Conservation (phyloP, 257 asterid species). For the Solanum piurae region DNA sequence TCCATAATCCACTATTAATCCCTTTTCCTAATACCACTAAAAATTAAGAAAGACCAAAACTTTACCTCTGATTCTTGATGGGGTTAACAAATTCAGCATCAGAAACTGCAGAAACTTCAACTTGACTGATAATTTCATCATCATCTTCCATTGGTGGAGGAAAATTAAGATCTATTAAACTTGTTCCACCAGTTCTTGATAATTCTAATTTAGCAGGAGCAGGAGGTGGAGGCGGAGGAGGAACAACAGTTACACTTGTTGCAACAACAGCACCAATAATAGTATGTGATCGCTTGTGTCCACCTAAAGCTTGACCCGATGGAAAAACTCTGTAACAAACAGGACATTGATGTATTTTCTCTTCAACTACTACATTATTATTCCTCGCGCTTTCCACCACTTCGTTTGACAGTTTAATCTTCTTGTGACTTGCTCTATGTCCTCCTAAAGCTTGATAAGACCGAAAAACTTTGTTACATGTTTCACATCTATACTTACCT, state of each 20-base stretch:
- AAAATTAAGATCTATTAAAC: constrained; percentile 69
- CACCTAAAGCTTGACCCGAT: constrained; percentile 93
- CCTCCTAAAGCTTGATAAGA: constrained; percentile 96
- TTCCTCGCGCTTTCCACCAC: neutral
- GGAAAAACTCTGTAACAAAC: constrained; percentile 61
- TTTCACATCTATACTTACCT: constrained; percentile 68
- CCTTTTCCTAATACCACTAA: neutral
- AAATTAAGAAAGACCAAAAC: neutral
- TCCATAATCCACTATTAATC: neutral
- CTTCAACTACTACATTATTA: constrained; percentile 8
- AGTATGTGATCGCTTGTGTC: constrained; percentile 81
- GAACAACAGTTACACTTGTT: neutral
- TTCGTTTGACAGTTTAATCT: constrained; percentile 3
- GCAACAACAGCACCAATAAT: constrained; percentile 11
- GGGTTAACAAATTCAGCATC: constrained; percentile 27
- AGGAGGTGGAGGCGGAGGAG: neutral
- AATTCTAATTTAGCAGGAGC: neutral
- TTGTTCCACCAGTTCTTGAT: constrained; percentile 20
- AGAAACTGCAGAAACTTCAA: constrained; percentile 49
- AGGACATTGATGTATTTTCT: constrained; percentile 65
- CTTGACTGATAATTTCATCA: constrained; percentile 44
- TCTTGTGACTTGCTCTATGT: constrained; percentile 89
- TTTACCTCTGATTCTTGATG: neutral
- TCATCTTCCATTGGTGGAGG: constrained; percentile 65
- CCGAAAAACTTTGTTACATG: constrained; percentile 50